Base-by-base conservation (phyloP, 768 basidiomycete species). In the Tricholoma terreum region DNA sequence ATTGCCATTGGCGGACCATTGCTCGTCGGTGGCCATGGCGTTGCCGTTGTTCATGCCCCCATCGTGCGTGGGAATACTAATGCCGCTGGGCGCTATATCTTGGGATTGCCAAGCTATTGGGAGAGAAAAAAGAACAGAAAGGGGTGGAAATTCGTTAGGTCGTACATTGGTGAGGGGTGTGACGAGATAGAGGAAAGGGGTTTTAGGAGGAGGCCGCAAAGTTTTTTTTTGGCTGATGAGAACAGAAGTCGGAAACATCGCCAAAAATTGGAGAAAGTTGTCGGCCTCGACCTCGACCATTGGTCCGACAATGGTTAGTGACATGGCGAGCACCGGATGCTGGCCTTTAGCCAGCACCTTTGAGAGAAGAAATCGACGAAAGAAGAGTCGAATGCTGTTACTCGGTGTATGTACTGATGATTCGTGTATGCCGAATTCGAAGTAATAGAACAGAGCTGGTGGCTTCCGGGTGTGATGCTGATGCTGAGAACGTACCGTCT, bases 401-500 rank as follows among this genome's bases (percentile, higher is more conserved):
- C 46, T 49, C 46, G 27, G 30, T 31, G 42, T 55, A 54, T 19
- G 46, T 58, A 36, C 22, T 27, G 51, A 36, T 35, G 34, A 46
- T 31, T 31, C 31, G 35, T 48, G 40, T 17, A 59, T 59, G 55
- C 30, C 53, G 52, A 42, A 51, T 49, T 49, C 50, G 49, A 61
- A 50, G 52, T 50, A 51, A 30, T 67, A 71, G 58, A 62, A 64
- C 54, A 58, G 55, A 62, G 60, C 61, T 61, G 61, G 55, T 55
- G 46, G 54, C 53, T 60, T 57, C 62, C 58, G 85, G 76, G 73
- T 85, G 75, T 78, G 86, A 78, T 76, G 84, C 77, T 82, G 84
- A 86, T 86, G 86, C 79, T 87, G 87, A 80, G 71, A 77, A 89
- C 87, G 87, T 89, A 89, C 87, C 87, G 85, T 89, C 77, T 78